A percentile compares a stretch with the other conserved stretches of the same genome.
Evolutionary conservation across 768 basidiomycete species (phyloP).

Genomic region (Leccinum fibrillosum): DNA sequence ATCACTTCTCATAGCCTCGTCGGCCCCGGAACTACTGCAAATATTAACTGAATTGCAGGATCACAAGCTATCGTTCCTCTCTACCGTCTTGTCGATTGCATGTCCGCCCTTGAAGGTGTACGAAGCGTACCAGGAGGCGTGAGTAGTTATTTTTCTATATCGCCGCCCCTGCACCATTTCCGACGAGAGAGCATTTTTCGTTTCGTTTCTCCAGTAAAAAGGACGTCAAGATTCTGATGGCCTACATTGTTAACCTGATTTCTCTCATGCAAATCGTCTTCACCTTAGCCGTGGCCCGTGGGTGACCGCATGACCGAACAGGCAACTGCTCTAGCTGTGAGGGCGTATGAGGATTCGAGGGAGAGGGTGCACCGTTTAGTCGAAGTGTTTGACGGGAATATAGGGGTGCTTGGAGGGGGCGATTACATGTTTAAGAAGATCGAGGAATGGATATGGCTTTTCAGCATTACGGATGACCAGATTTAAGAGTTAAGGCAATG

Average conservation of each 20-base stretch:
- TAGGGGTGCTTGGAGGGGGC: constrained; percentile 1
- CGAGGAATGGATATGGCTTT: constrained; percentile 12
- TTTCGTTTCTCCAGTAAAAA: constrained; percentile 1
- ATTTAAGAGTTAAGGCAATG: not conserved
- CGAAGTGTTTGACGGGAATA: constrained; percentile 1
- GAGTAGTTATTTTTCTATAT: not conserved
- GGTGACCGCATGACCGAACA: not conserved
- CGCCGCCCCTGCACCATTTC: too few species aligned
- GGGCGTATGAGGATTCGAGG: constrained; percentile 1
- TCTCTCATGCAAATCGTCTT: constrained; percentile 16
- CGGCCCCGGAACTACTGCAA: not conserved
- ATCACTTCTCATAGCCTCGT: not conserved
- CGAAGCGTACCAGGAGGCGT: constrained; percentile 4
- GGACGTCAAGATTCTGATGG: constrained; percentile 13
- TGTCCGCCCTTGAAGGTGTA: not conserved
- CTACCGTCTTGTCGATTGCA: not conserved
- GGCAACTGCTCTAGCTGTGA: not conserved
- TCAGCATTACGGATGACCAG: constrained; percentile 9
- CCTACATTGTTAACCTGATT: constrained; percentile 11
- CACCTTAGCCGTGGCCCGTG: not conserved
- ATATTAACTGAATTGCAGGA: not conserved
- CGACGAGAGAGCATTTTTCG: not conserved
- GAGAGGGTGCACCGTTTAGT: not conserved
- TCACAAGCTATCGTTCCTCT: not conserved
- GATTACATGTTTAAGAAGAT: constrained; percentile 11